These are phyloP conservation scores for Ajuga reptans DNA, from an alignment of 305 asterid species.

Conservation along the genomic window DNA sequence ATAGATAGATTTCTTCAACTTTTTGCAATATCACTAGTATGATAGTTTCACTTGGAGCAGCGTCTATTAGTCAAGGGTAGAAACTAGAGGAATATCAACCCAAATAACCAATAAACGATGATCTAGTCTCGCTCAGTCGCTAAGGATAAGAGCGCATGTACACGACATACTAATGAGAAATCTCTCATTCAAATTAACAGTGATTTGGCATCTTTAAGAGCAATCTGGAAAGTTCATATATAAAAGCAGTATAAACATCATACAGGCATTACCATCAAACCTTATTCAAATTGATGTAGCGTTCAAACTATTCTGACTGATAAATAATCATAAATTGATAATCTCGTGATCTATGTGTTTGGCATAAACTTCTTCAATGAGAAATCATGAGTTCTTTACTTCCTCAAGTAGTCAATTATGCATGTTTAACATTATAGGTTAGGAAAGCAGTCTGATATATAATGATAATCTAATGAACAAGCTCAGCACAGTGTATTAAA, in stretches of 20 bases:
- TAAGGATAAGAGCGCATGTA: background rate
- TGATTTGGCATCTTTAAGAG: background rate
- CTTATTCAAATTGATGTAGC: background rate
- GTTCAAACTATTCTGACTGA: background rate
- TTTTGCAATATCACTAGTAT: background rate
- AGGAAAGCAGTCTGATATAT: background rate
- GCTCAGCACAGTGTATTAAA: background rate
- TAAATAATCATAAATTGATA: background rate
- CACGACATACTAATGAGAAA: background rate
- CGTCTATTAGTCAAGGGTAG: background rate
- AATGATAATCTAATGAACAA: background rate
- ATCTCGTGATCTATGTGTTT: background rate
- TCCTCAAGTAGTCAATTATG: background rate
- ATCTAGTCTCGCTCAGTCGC: background rate
- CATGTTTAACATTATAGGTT: background rate
- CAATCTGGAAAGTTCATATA: background rate
- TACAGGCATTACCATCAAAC: background rate
- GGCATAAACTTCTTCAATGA: background rate
- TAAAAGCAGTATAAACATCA: background rate
- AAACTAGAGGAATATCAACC: background rate
- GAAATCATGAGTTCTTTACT: background rate
- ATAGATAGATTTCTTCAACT: background rate
- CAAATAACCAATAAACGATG: background rate
- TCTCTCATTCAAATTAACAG: background rate
- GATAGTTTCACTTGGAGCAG: constrained; percentile 3